phyloP scores from a whole-genome alignment of 257 asterid species.

The Cordia subcordata region DNA sequence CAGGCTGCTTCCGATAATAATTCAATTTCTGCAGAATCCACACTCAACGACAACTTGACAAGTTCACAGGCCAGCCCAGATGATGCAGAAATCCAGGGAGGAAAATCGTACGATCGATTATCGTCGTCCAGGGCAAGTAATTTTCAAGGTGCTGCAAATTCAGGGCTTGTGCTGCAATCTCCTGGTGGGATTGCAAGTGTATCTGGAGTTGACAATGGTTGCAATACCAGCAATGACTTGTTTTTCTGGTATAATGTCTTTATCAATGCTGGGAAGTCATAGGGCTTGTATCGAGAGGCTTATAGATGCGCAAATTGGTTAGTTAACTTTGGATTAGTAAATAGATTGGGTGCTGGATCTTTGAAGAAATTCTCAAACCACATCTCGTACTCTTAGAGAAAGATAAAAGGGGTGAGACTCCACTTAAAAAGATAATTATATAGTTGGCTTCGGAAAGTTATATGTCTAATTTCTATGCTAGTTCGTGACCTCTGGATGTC shows the following conservation, averaged over 20 bases:
- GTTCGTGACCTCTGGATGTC: too few species aligned
- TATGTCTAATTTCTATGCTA: too few species aligned
- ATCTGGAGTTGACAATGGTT: slow-evolving; percentile 1
- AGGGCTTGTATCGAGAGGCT: too few species aligned
- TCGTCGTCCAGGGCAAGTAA: background rate
- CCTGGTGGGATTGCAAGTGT: background rate
- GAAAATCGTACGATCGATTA: background rate
- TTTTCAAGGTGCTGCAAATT: background rate
- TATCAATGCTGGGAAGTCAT: slow-evolving; percentile 19
- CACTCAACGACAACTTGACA: too few species aligned
- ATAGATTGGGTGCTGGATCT: too few species aligned
- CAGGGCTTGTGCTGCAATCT: slow-evolving; percentile 4
- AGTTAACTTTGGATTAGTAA: too few species aligned
- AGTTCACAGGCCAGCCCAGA: background rate
- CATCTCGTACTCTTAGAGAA: too few species aligned
- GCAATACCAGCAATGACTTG: slow-evolving; percentile 18
- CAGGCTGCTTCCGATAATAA: background rate
- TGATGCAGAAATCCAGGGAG: background rate
- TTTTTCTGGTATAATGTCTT: slow-evolving; percentile 31
- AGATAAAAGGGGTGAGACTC: too few species aligned
- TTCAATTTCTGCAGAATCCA: background rate
- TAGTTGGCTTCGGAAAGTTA: too few species aligned
- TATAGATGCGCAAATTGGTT: too few species aligned
- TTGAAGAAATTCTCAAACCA: too few species aligned
- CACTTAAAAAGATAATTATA: too few species aligned